Evolutionary conservation across 2,329 filamentous ascomycete species (phyloP).

Genomic region (Cordyceps militaris): DNA sequence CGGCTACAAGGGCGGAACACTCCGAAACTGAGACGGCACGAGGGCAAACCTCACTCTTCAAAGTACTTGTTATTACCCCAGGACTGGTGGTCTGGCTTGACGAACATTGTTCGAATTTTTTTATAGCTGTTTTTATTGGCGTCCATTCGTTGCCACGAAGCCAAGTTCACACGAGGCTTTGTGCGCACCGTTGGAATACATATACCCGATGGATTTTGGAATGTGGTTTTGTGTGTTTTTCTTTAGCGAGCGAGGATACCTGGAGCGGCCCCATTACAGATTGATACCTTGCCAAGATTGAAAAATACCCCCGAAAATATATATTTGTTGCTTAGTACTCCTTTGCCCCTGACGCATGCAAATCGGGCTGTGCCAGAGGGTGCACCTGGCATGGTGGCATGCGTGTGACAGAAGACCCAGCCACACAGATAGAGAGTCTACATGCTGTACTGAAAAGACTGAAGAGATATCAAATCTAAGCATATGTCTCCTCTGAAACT

Average conservation of each 20-base stretch:
- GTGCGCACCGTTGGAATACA: constrained; percentile 18
- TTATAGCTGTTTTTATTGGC: neutral
- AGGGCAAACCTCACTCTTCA: constrained; percentile 13
- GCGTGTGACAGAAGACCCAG: too few relatives aligned
- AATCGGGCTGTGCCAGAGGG: too few relatives aligned
- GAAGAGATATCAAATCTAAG: too few relatives aligned
- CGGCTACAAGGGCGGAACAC: constrained; percentile 14
- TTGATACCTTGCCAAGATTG: constrained; percentile 7
- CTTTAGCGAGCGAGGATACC: constrained; percentile 8
- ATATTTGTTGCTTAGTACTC: neutral
- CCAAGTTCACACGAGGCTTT: constrained; percentile 23
- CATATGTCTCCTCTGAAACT: too few relatives aligned
- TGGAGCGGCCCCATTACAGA: neutral
- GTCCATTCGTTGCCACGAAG: neutral
- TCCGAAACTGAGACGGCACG: constrained; percentile 13
- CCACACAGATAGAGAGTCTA: too few relatives aligned
- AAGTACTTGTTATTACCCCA: neutral
- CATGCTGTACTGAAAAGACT: too few relatives aligned
- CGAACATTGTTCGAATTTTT: neutral
- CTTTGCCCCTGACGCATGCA: neutral
- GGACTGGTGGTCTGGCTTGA: constrained; percentile 3
- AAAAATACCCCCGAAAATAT: neutral
- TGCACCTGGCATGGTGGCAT: too few relatives aligned
- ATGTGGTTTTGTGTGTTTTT: constrained; percentile 4
- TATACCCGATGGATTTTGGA: constrained; percentile 9